Evolutionary conservation across 768 basidiomycete species (phyloP).

Genomic region (Ramaria sp.): DNA sequence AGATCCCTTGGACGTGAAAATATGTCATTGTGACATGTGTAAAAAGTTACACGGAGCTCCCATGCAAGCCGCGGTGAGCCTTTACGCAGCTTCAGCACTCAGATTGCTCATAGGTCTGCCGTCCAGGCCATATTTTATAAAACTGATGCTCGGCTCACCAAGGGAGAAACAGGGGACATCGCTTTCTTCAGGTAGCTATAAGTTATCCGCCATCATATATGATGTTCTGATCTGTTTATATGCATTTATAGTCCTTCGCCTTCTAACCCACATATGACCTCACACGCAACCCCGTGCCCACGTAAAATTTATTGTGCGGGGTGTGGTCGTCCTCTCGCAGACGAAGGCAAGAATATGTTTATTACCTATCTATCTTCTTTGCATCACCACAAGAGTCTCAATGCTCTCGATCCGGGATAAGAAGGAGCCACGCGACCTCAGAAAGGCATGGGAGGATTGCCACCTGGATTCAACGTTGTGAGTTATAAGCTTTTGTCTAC

Average conservation of each 20-base stretch:
- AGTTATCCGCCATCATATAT: too few relatives aligned
- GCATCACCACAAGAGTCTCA: neutral
- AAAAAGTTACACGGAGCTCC: neutral
- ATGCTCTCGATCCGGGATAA: neutral
- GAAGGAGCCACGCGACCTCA: neutral
- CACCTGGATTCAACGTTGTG: too few relatives aligned
- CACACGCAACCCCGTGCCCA: neutral
- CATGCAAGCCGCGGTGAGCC: neutral
- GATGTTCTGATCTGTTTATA: neutral
- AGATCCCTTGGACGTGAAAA: neutral
- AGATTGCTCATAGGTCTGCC: neutral
- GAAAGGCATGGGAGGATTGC: too few relatives aligned
- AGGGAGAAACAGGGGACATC: neutral
- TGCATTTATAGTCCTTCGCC: neutral
- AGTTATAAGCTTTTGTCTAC: too few relatives aligned
- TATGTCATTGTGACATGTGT: neutral
- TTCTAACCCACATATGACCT: neutral
- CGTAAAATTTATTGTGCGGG: neutral
- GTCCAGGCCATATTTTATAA: neutral
- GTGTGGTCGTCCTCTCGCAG: neutral
- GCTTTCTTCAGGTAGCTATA: neutral
- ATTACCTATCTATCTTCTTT: neutral
- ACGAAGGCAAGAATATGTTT: slow-evolving; percentile 1
- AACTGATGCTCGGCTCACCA: neutral
- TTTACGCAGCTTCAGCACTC: neutral